A percentile compares a stretch with the other conserved stretches of the same genome.
These are phyloP conservation scores for Trichoderma sp. DNA, from an alignment of 2,329 filamentous ascomycete species.

Conservation along the genomic window DNA sequence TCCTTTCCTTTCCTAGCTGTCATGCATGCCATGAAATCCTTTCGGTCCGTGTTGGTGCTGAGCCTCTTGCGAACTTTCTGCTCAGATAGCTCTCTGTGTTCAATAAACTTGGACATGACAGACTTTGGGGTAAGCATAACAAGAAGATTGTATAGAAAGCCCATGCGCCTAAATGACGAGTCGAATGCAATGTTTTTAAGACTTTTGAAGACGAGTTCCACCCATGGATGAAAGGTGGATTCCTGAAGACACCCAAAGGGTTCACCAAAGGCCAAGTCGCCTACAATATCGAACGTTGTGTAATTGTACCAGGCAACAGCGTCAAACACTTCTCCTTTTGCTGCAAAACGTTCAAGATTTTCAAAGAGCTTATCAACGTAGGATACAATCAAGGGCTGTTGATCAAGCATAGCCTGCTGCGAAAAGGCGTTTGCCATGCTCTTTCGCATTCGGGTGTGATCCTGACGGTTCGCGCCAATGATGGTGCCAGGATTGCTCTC, in stretches of 20 bases:
- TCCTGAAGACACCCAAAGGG: slow-evolving; percentile 32
- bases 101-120: not conserved
- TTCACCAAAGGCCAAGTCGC: slow-evolving; percentile 34
- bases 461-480: slow-evolving; percentile 23
- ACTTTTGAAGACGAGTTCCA: slow-evolving; percentile 28
- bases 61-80: slow-evolving; percentile 5
- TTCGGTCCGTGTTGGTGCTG: not conserved
- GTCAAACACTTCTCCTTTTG: slow-evolving; percentile 24
- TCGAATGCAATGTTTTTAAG: not conserved
- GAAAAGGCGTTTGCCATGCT: slow-evolving; percentile 34
- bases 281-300: slow-evolving; percentile 36
- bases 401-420: slow-evolving; percentile 33
- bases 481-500: slow-evolving; percentile 18
- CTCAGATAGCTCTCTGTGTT: not conserved
- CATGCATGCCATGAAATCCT: slow-evolving; percentile 16
- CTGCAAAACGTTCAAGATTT: slow-evolving; percentile 24
- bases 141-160: not conserved
- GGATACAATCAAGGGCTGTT: slow-evolving; percentile 32
- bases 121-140: not conserved
- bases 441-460: slow-evolving; percentile 29
- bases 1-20: not conserved
- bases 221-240: slow-evolving; percentile 31
- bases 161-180: not conserved
- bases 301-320: slow-evolving; percentile 33
- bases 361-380: slow-evolving; percentile 33